Evolutionary conservation across 1,284 basidiomycete genomes (phyloP), one percentile per base, ranked within the genome.

Genomic region (Leccinum fallax): DNA sequence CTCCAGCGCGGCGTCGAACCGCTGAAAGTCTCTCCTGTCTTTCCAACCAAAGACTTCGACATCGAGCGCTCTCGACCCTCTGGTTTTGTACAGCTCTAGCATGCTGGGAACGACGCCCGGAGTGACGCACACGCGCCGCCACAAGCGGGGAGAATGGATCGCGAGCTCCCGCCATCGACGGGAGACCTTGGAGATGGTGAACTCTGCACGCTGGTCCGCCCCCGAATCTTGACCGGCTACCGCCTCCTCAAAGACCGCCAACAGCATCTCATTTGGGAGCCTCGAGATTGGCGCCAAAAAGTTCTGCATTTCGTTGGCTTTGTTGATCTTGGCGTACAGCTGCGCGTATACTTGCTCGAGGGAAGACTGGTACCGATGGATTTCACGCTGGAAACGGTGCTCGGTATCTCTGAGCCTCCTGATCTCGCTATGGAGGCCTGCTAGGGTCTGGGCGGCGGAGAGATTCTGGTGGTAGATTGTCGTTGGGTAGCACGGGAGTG

Each of bases 21-120:
- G 61, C 49, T 73, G 74, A 48, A 74, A 74, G 6, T 74, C 72
- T n/a, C 61, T 62, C 56, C 71, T 74, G 38, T 72, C 72, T 56
- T 61, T 72, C 71, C 71, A 72, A 13, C 70, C 73, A 49, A 61
- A 67, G 2, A 72, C 60, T 24, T 74, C 71, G 52, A 72, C 48
- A n/a, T 72, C 74, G 16, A 72, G 71, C 7, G 62, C 57, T 55
- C 71, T 63, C 13, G 70, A 61, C 10, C 64, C 74, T 24, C 71
- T 63, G 13, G 61, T 55, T 56, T 66, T 70, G 61, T 71, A 74
- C 57, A 66, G 57, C 48, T 74, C 70, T 48, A 76, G 19, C 60
- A 71, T 59, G 16, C 57, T 53, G 2, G 66, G 70, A 9, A 69
- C 55, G 24, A 74, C 59, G 10, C 66, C 59, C 9, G 70, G 72